Evolutionary conservation across 352 stramenopile species (phyloP), one percentile per base, ranked within the genome.

Genomic region (Phytophthora tubulina): DNA sequence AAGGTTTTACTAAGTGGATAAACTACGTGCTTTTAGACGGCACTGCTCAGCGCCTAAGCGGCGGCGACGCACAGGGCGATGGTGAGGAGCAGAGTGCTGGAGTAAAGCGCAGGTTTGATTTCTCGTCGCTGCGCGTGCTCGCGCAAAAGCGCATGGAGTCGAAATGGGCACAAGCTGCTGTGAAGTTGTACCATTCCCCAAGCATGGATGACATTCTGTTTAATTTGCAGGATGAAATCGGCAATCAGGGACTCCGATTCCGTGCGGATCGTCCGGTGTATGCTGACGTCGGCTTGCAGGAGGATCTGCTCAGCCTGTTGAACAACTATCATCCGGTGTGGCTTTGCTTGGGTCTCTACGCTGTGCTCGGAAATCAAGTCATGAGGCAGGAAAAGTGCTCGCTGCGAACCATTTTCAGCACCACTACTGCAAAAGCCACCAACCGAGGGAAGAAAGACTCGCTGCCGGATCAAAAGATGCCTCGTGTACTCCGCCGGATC

Each of bases 251-350:
- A 31, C 78, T 99, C n/a, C 65, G 82, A 11, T 93, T 97, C 53
- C 86, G 96, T 3, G 70, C 72, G 0, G 94, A 99, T 56, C 87
- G 92, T 6, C 92, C 96, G 39, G 82, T 98, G 35, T 95, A 97
- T 74, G 93, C 88, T 4, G 94, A 99, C 46, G 78, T 99, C 31
- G 93, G 88, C 0, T 75, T 98, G 2, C 84, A 97, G 50, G 74
- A 93, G 41, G 81, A 97, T n/a, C 65, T 98, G 3, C 77, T 97
- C 5, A 68, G 73, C 15, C 73, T 98, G 3, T 70, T 98, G 30
- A 95, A 97, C 48, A 96, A 93, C 9, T 99, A 98, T 66, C 85
- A 97, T 36, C 91, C 90, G 1, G 85, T 95, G 5, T 99, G 94
- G 94, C 82, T 99, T 15, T 88, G 88, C 33, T 70, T 99, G 7